Evolutionary conservation across 768 basidiomycete genomes (phyloP).

Genomic region (Asterophora lycoperdoides): DNA sequence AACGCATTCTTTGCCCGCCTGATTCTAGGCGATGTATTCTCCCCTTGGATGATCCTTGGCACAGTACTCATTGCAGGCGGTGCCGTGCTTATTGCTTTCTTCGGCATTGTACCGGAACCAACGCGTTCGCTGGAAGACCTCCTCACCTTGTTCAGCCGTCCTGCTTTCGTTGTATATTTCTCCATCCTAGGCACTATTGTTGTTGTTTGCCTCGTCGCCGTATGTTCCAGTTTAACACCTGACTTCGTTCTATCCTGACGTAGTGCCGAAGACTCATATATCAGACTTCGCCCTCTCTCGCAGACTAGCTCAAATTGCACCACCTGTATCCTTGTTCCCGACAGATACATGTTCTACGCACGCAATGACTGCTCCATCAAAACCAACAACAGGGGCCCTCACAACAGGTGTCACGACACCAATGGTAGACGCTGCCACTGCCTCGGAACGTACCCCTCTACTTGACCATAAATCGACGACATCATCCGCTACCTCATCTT

Average conservation of each 20-base stretch:
- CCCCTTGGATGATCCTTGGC: slow-evolving; percentile 79
- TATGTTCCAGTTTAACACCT: slow-evolving; percentile 35
- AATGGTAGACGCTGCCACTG: slow-evolving; percentile 25
- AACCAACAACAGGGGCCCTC: slow-evolving; percentile 27
- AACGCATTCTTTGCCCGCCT: slow-evolving; percentile 89
- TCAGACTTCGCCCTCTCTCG: slow-evolving; percentile 59
- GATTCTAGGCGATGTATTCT: slow-evolving; percentile 82
- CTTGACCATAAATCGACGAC: slow-evolving; percentile 36
- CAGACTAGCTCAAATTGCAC: slow-evolving; percentile 22
- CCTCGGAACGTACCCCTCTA: slow-evolving; percentile 58
- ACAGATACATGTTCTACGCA: slow-evolving; percentile 31
- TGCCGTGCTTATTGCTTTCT: slow-evolving; percentile 84
- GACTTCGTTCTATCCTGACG: slow-evolving; percentile 1
- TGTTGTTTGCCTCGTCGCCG: slow-evolving; percentile 54
- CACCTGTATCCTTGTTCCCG: slow-evolving; percentile 20
- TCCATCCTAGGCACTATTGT: slow-evolving; percentile 62
- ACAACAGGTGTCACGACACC: slow-evolving; percentile 32
- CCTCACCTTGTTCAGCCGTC: slow-evolving; percentile 66
- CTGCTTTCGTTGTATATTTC: slow-evolving; percentile 80
- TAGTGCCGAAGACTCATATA: slow-evolving; percentile 58
- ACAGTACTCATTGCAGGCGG: slow-evolving; percentile 86
- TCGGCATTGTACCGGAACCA: slow-evolving; percentile 87
- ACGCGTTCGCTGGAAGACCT: slow-evolving; percentile 86
- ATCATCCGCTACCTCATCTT: slow-evolving; percentile 26
- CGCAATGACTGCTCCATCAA: slow-evolving; percentile 31